Evolutionary conservation across 1,139 yeast genomes (phyloP).

Genomic region (Sporopachydermia cereana): DNA sequence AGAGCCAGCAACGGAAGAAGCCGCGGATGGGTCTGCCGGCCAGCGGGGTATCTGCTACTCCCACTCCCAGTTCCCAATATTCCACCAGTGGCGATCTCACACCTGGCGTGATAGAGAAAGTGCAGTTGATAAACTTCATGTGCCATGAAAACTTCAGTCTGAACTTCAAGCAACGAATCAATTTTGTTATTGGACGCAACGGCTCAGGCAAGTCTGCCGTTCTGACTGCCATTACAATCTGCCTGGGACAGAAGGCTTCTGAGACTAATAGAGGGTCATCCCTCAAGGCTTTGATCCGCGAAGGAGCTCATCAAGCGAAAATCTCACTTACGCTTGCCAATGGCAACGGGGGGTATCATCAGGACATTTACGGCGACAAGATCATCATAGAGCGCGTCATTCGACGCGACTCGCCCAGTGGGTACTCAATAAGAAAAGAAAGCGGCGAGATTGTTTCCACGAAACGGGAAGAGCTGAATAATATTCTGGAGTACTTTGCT

Average conservation of each 20-base stretch:
- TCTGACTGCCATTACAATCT: slow-evolving; percentile 80
- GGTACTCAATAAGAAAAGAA: slow-evolving; percentile 44
- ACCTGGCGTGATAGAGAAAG: slow-evolving; percentile 5
- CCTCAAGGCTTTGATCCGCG: slow-evolving; percentile 59
- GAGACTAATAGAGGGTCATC: slow-evolving; percentile 78
- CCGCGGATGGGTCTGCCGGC: no score
- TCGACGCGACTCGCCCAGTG: slow-evolving; percentile 36
- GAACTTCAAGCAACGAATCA: slow-evolving; percentile 70
- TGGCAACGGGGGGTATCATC: slow-evolving; percentile 54
- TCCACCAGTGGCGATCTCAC: no score
- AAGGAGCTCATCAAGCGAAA: slow-evolving; percentile 58
- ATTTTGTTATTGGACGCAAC: slow-evolving; percentile 86
- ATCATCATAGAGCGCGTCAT: slow-evolving; percentile 67
- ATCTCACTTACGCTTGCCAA: slow-evolving; percentile 27
- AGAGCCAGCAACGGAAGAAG: no score
- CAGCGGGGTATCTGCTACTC: no score
- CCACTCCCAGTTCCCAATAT: no score
- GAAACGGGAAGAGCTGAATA: slow-evolving; percentile 54
- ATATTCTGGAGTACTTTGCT: slow-evolving; percentile 56
- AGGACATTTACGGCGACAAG: slow-evolving; percentile 50
- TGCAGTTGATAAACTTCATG: slow-evolving; percentile 20
- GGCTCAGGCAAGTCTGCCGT: slow-evolving; percentile 96
- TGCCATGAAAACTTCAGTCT: slow-evolving; percentile 72
- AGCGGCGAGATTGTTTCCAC: slow-evolving; percentile 42
- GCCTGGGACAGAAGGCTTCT: slow-evolving; percentile 90